Evolutionary conservation across 2,329 filamentous ascomycete species (phyloP).

Genomic region (Calonectria crousiana): DNA sequence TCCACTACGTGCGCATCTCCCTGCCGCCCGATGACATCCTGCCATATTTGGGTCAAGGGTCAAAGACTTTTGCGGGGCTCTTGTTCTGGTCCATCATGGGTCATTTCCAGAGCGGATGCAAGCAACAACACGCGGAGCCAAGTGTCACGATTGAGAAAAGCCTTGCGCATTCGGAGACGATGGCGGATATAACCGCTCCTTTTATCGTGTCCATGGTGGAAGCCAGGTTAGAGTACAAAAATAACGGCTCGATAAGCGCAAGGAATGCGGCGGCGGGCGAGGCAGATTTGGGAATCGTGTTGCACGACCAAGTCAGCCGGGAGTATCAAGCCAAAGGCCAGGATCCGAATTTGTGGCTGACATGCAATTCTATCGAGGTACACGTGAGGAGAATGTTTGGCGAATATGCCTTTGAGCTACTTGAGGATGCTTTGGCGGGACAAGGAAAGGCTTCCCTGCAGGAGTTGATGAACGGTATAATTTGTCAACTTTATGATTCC

Average conservation of each 20-base stretch:
- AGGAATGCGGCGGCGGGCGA: conserved; percentile 24
- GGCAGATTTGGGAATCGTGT: conserved; percentile 21
- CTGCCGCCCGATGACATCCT: conserved; percentile 33
- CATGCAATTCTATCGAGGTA: conserved; percentile 22
- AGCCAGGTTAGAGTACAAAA: conserved; percentile 29
- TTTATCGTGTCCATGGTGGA: conserved; percentile 31
- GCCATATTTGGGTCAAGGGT: conserved; percentile 24
- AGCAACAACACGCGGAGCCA: not conserved
- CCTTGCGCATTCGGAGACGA: conserved; percentile 24
- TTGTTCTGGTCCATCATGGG: conserved; percentile 35
- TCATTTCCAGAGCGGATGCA: conserved; percentile 17
- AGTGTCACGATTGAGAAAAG: conserved; percentile 10
- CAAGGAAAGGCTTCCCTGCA: not conserved
- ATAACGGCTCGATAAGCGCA: conserved; percentile 21
- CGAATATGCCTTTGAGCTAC: not conserved
- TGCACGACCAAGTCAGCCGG: conserved; percentile 14
- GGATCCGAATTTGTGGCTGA: conserved; percentile 24
- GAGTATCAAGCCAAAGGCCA: conserved; percentile 26
- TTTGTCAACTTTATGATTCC: conserved; percentile 26
- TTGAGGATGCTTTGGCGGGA: conserved; percentile 17
- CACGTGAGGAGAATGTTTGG: conserved; percentile 19
- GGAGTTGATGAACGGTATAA: not conserved
- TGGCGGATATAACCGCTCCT: conserved; percentile 1
- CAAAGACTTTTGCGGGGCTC: conserved; percentile 24
- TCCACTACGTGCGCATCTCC: conserved; percentile 25